phyloP scores from a whole-genome alignment of 2,329 filamentous ascomycete species.

The Diaporthe capsici region DNA sequence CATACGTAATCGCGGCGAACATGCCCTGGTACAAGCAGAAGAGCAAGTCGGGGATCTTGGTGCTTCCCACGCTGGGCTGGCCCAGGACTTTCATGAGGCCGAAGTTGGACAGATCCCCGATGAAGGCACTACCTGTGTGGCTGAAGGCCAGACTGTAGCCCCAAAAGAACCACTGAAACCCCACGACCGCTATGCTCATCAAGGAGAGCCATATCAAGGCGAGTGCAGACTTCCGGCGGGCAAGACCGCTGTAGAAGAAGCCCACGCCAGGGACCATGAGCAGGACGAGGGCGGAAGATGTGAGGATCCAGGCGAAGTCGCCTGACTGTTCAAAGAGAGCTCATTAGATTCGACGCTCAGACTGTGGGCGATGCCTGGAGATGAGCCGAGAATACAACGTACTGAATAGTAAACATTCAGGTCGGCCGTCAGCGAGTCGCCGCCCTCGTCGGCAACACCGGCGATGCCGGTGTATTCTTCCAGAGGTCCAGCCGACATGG shows the following conservation, averaged over 20 bases:
- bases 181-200: constrained; percentile 83
- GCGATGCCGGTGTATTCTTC: constrained; percentile 65
- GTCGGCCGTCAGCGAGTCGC: constrained; percentile 73
- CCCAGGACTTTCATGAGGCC: constrained; percentile 84
- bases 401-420: constrained; percentile 90
- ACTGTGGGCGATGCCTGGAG: constrained; percentile 42
- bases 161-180: constrained; percentile 98
- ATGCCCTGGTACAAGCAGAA: constrained; percentile 91
- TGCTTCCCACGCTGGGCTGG: constrained; percentile 80
- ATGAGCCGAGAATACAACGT: constrained; percentile 48
- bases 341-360: background rate
- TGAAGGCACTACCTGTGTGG: constrained; percentile 81
- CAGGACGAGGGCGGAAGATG: constrained; percentile 82
- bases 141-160: constrained; percentile 90
- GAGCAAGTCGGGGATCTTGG: constrained; percentile 82
- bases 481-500: constrained; percentile 53
- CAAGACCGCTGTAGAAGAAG: constrained; percentile 94
- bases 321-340: constrained; percentile 69
- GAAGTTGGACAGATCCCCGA: constrained; percentile 86
- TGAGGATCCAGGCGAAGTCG: constrained; percentile 86
- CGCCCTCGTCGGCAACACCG: constrained; percentile 61
- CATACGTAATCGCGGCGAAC: constrained; percentile 90
- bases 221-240: constrained; percentile 89
- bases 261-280: constrained; percentile 95
- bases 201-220: constrained; percentile 89